Percentiles rank a stretch among this genome's conserved stretches.
Evolutionary conservation across 179 eudicot species (phyloP).

Genomic region (Pouteria campechiana): DNA sequence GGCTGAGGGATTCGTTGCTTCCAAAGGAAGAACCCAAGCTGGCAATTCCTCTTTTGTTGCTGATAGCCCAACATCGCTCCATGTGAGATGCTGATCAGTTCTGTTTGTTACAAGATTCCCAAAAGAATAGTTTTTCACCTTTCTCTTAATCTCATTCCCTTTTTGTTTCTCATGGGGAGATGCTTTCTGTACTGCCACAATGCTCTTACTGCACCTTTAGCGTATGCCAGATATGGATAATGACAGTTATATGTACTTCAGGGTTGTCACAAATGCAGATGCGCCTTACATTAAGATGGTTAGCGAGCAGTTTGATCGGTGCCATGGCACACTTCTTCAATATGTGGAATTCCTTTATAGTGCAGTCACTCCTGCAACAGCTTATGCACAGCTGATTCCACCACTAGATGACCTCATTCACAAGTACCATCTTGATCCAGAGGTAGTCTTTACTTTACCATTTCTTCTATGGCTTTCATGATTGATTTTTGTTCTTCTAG

Average conservation of each 20-base stretch:
- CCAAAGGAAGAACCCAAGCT: constrained; percentile 88
- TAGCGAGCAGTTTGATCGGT: constrained; percentile 92
- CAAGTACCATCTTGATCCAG: constrained; percentile 89
- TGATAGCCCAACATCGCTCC: constrained; percentile 96
- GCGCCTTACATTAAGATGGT: constrained; percentile 95
- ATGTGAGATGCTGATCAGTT: constrained; percentile 40
- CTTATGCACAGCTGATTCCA: constrained; percentile 82
- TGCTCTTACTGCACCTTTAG: no score
- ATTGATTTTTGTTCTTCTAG: not conserved
- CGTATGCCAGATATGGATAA: no score
- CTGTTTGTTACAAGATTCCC: not conserved
- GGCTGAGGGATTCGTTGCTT: constrained; percentile 85
- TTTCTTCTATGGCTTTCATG: not conserved
- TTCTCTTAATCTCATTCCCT: no score
- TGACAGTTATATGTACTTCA: constrained; percentile 17
- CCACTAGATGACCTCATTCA: constrained; percentile 75
- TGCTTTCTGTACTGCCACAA: no score
- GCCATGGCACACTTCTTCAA: constrained; percentile 98
- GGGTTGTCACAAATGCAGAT: constrained; percentile 78
- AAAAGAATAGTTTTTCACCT: no score
- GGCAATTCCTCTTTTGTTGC: constrained; percentile 85
- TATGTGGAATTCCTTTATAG: constrained; percentile 86
- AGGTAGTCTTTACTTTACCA: constrained; percentile 32
- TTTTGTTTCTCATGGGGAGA: no score
- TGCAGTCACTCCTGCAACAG: constrained; percentile 64